Percentiles rank a stretch among this genome's conserved stretches.
Evolutionary conservation across 129 eudicot genomes (phyloP).

Genomic region (Chrysanthemum seticuspe): DNA sequence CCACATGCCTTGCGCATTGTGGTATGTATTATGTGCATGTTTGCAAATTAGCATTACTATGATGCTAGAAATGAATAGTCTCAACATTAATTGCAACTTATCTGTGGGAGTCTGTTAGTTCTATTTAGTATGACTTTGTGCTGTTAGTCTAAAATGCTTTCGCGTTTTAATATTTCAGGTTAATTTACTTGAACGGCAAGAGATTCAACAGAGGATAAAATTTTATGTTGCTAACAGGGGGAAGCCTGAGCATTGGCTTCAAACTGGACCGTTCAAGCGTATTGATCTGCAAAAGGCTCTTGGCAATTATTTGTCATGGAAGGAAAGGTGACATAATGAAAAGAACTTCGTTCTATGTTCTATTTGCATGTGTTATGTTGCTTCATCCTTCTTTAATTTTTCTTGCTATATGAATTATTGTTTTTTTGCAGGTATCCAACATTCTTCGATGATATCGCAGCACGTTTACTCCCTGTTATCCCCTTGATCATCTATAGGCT

Average conservation of each 20-base stretch:
- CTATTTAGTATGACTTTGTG: constrained; percentile 6
- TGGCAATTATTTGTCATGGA: constrained; percentile 94
- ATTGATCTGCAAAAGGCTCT: constrained; percentile 85
- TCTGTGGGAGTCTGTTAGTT: neutral
- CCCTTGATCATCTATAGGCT: constrained; percentile 86
- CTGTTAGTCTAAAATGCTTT: neutral
- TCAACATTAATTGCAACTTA: neutral
- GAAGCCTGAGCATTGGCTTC: constrained; percentile 93
- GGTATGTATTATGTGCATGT: constrained; percentile 37
- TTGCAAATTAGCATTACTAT: neutral
- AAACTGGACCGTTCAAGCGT: constrained; percentile 71
- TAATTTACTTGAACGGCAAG: constrained; percentile 86
- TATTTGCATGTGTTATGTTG: neutral
- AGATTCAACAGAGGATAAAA: constrained; percentile 87
- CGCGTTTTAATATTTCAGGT: constrained; percentile 43
- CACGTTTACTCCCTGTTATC: constrained; percentile 88
- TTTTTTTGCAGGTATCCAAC: constrained; percentile 67
- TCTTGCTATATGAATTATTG: neutral
- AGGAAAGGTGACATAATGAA: constrained; percentile 66
- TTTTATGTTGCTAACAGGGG: constrained; percentile 70
- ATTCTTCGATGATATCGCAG: constrained; percentile 91
- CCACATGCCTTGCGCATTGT: constrained; percentile 91
- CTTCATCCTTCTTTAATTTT: neutral
- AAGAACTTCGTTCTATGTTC: neutral
- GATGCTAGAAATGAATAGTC: neutral